A percentile compares a stretch with the other conserved stretches of the same genome.
phyloP scores from a whole-genome alignment of 2,329 filamentous ascomycete species.

The Monilinia aucupariae region DNA sequence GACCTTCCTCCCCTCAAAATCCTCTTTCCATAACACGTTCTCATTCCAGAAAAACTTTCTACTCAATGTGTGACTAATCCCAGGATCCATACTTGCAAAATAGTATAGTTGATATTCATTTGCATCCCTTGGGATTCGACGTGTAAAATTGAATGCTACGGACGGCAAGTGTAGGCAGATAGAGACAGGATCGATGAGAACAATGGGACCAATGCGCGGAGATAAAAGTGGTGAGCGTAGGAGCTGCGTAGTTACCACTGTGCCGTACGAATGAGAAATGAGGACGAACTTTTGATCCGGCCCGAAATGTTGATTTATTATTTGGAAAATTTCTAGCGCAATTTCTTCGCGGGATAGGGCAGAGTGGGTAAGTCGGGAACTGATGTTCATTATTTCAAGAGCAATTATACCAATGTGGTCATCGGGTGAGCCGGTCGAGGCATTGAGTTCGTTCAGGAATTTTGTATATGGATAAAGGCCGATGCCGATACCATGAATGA shows the following conservation, averaged over 20 bases:
- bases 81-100: constrained; percentile 54
- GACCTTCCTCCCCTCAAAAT: constrained; percentile 40
- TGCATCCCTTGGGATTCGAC: constrained; percentile 40
- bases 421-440: constrained; percentile 35
- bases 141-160: constrained; percentile 58
- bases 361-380: constrained; percentile 49
- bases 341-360: constrained; percentile 45
- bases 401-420: constrained; percentile 53
- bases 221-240: constrained; percentile 41
- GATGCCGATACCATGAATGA: constrained; percentile 59
- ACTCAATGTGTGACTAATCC: constrained; percentile 51
- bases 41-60: constrained; percentile 58
- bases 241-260: constrained; percentile 51
- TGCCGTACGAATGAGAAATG: constrained; percentile 49
- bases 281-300: constrained; percentile 45
- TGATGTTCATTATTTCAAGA: constrained; percentile 54
- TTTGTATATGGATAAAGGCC: constrained; percentile 52
- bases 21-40: constrained; percentile 56
- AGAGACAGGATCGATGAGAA: constrained; percentile 56
- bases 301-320: constrained; percentile 47
- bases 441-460: constrained; percentile 49
- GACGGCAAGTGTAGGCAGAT: constrained; percentile 56
- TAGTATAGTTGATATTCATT: constrained; percentile 57
- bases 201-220: constrained; percentile 43
- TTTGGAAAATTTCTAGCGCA: constrained; percentile 46